Evolutionary conservation across 2,329 filamentous ascomycete species (phyloP).

Genomic region (Alternaria consortialis): DNA sequence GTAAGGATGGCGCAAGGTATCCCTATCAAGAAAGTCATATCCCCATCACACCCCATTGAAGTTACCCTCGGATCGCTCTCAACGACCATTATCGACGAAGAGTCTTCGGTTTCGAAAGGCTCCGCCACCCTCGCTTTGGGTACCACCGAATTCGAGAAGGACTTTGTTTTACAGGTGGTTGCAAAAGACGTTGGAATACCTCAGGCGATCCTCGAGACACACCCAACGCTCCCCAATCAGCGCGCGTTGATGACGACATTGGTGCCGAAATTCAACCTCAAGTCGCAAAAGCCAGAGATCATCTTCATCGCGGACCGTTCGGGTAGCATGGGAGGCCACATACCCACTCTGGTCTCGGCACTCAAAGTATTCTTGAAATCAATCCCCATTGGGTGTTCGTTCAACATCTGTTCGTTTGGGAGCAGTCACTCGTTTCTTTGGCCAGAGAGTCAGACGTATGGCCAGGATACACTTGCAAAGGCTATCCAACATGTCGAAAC

Average conservation of each 20-base stretch:
- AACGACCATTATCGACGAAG: neutral
- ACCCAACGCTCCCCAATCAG: conserved; percentile 6
- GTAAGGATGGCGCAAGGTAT: conserved; percentile 3
- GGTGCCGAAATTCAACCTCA: conserved; percentile 14
- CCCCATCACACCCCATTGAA: conserved; percentile 13
- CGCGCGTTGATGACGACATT: conserved; percentile 13
- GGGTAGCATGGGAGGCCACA: conserved; percentile 6
- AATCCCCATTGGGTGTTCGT: conserved; percentile 12
- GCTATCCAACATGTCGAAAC: conserved; percentile 7
- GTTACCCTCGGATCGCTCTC: conserved; percentile 12
- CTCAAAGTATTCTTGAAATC: conserved; percentile 13
- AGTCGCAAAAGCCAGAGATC: conserved; percentile 14
- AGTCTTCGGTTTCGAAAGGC: neutral
- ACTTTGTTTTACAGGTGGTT: conserved; percentile 13
- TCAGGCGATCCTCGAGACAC: conserved; percentile 10
- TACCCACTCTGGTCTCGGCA: conserved; percentile 8
- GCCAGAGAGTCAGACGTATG: conserved; percentile 1
- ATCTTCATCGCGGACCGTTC: conserved; percentile 15
- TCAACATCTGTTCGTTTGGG: conserved; percentile 16
- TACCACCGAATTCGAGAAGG: neutral
- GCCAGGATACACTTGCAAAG: neutral
- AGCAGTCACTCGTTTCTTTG: conserved; percentile 5
- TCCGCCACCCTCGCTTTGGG: conserved; percentile 7
- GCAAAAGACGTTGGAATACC: conserved; percentile 12
- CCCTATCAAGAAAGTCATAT: conserved; percentile 12